These are phyloP conservation scores for Candida vartiovaarae DNA, from an alignment of 805 yeast genomes.

Conservation along the genomic window DNA sequence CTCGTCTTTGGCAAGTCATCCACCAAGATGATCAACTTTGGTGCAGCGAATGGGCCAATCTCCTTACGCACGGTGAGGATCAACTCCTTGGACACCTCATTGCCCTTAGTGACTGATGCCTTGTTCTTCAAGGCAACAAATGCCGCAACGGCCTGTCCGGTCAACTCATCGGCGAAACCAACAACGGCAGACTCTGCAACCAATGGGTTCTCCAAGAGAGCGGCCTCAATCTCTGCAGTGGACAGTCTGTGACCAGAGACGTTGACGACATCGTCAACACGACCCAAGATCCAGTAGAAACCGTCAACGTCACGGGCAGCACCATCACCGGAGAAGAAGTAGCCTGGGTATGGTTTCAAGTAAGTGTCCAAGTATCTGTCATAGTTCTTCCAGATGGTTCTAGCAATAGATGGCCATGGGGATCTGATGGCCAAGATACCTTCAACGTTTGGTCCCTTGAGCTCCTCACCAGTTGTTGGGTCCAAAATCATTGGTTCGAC, in stretches of 20 bases:
- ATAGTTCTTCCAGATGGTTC: slow-evolving; percentile 76
- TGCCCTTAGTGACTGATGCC: slow-evolving; percentile 19
- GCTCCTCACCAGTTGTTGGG: slow-evolving; percentile 66
- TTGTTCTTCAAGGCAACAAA: slow-evolving; percentile 64
- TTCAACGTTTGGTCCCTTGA: slow-evolving; percentile 63
- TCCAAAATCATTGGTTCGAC: slow-evolving; percentile 67
- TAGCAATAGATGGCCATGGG: slow-evolving; percentile 83
- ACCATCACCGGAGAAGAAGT: slow-evolving; percentile 85
- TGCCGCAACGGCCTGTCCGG: slow-evolving; percentile 84
- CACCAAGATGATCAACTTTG: slow-evolving; percentile 64
- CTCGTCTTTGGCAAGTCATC: slow-evolving; percentile 80
- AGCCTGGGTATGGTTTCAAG: slow-evolving; percentile 73
- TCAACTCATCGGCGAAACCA: slow-evolving; percentile 74
- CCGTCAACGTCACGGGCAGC: slow-evolving; percentile 84
- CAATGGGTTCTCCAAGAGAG: slow-evolving; percentile 60
- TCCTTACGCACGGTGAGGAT: slow-evolving; percentile 67
- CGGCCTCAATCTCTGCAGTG: slow-evolving; percentile 86
- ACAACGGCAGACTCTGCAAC: slow-evolving; percentile 81
- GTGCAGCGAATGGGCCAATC: slow-evolving; percentile 85
- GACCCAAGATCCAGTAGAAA: slow-evolving; percentile 77
- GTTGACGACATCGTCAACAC: slow-evolving; percentile 86
- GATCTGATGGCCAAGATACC: slow-evolving; percentile 70
- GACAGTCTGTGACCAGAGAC: slow-evolving; percentile 83
- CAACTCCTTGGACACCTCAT: slow-evolving; percentile 50
- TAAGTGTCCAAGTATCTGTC: slow-evolving; percentile 74